A percentile compares a stretch with the other conserved stretches of the same genome.
Evolutionary conservation across 2,329 filamentous ascomycete genomes (phyloP).

Genomic region (Parastagonospora avenae): DNA sequence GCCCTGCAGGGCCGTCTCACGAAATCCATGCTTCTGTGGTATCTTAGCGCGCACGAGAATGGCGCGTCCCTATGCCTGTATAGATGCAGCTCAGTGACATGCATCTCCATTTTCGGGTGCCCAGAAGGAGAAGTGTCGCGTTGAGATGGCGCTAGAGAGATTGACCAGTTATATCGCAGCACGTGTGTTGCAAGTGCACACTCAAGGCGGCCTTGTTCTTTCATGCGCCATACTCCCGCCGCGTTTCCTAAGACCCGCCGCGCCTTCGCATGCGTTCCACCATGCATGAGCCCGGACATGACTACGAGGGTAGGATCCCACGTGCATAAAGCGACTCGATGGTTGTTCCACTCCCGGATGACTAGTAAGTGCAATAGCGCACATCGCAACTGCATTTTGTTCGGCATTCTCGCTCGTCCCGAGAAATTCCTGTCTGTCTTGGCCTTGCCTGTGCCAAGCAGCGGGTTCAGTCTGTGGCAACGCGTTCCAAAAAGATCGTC

Average conservation of each 20-base stretch:
- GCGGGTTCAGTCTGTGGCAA: neutral
- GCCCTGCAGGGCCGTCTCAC: neutral
- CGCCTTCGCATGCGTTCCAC: conserved; percentile 1
- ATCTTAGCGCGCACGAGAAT: neutral
- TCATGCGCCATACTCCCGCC: neutral
- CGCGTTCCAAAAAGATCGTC: conserved; percentile 1
- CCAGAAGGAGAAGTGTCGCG: neutral
- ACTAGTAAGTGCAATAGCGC: neutral
- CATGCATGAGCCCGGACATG: conserved; percentile 1
- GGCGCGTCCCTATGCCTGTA: neutral
- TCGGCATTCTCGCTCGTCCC: conserved; percentile 2
- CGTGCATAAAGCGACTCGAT: neutral
- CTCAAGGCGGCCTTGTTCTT: neutral
- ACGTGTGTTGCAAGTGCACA: conserved; percentile 8
- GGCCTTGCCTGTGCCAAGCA: conserved; percentile 1
- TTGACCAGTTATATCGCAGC: conserved; percentile 1
- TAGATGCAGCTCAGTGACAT: conserved; percentile 6
- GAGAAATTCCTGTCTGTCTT: neutral
- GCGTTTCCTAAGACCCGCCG: conserved; percentile 1
- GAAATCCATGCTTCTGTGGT: neutral
- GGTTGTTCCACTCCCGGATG: neutral
- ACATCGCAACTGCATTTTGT: neutral
- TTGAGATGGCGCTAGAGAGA: neutral
- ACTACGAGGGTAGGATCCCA: neutral
- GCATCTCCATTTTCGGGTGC: neutral